Evolutionary conservation across 129 eudicot genomes (phyloP), one percentile per base, ranked within the genome.

Genomic region (Logfia minima): DNA sequence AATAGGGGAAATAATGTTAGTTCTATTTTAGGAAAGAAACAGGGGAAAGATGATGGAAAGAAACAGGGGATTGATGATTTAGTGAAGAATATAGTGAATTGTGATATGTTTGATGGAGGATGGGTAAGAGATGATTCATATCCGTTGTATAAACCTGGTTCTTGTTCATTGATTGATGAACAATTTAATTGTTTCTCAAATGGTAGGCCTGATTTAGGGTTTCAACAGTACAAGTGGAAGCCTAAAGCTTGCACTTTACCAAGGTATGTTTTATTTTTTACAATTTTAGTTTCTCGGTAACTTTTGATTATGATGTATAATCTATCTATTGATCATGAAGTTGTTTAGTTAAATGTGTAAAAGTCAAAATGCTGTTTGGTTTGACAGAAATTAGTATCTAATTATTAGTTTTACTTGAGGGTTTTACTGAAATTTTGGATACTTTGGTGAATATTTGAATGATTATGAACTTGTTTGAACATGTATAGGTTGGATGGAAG

Each of bases 71-170:
- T 45, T 65, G 72, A 77, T 5, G 87, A 86, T 71, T 65, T 84
- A 84, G 72, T 90, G 24, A 86, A 83, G 75, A 76, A 79, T 70
- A 72, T 92, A 84, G 75, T 87, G 55, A 70, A 63, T n/a, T 90
- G 98, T 72, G 83, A 87, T 74, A 39, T 92, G 59, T 92, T 83
- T 84, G 96, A 92, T 84, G 97, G 97, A 32, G 81, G 84, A 28
- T 92, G 97, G 97, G 90, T 89, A 18, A 89, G 68, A 71, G 97
- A 92, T 80, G 97, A 89, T 2, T 82, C 96, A 9, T 92, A 92
- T 66, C 97, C 97, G 2, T 69, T 91, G 70, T 91, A 91, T 77
- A 80, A 85, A 61, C 94, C 94, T 18, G 95, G 92, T 77, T 91
- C 97, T 29, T 91, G 97, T 71, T 77, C 90, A 16, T 74, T 88